These are phyloP conservation scores for Cicer chorassanicum DNA, from an alignment of 306 rosid genomes.

Conservation along the genomic window DNA sequence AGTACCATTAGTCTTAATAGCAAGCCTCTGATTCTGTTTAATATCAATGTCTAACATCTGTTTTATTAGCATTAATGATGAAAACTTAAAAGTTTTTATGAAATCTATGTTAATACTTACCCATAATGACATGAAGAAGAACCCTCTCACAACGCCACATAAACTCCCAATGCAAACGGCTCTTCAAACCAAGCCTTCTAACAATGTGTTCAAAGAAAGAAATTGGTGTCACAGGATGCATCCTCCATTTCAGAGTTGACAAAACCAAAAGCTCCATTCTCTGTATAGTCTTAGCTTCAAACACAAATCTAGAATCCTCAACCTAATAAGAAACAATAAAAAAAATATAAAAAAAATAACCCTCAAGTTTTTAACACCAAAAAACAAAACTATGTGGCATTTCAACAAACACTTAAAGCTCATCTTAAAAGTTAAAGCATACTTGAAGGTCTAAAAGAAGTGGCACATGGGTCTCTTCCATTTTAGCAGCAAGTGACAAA, in stretches of 20 bases:
- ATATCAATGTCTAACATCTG: not conserved
- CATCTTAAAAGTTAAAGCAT: conserved; percentile 46
- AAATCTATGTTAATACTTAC: conserved; percentile 50
- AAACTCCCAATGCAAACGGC: conserved; percentile 77
- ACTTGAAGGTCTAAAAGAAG: conserved; percentile 86
- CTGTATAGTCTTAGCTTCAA: conserved; percentile 82
- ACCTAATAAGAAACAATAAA: conserved; percentile 50
- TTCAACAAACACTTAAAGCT: conserved; percentile 56
- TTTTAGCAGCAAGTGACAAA: conserved; percentile 85
- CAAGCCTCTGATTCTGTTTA: not conserved
- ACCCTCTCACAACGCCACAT: conserved; percentile 74
- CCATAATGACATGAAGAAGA: conserved; percentile 66
- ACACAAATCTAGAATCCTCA: conserved; percentile 72
- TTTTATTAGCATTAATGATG: conserved; percentile 19
- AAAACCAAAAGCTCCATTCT: conserved; percentile 97
- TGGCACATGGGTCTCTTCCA: conserved; percentile 86
- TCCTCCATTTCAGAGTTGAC: conserved; percentile 88
- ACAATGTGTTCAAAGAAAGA: conserved; percentile 83
- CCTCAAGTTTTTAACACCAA: conserved; percentile 13
- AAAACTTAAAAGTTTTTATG: not conserved
- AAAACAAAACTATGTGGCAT: conserved; percentile 32
- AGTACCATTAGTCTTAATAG: conserved; percentile 15
- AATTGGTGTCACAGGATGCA: conserved; percentile 90
- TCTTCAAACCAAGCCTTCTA: conserved; percentile 78
- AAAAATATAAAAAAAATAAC: not conserved